Conservation (phyloP, 2,329 filamentous ascomycete genomes). For the Colletotrichum tofieldiae region DNA sequence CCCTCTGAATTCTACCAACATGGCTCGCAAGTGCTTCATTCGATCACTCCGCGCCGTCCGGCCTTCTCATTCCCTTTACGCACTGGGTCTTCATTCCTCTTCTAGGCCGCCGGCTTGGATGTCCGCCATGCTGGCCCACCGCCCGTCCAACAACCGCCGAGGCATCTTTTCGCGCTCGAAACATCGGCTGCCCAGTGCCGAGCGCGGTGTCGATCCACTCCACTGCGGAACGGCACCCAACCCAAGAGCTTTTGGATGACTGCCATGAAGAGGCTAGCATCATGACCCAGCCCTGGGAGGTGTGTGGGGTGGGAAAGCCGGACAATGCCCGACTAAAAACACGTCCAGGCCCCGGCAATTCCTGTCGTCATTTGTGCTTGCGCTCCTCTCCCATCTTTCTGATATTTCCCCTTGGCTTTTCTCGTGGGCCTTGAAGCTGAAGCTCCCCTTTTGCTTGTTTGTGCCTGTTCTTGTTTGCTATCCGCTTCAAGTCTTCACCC, state of each 20-base stretch:
- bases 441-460: not conserved
- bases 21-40: conserved; percentile 27
- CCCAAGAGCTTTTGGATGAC: conserved; percentile 12
- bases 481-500: conserved; percentile 1
- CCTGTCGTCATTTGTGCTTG: conserved; percentile 29
- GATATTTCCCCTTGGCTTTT: conserved; percentile 18
- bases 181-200: conserved; percentile 36
- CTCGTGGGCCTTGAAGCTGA: not conserved
- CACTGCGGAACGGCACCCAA: conserved; percentile 37
- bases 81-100: no score
- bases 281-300: conserved; percentile 33
- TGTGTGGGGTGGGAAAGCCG: conserved; percentile 26
- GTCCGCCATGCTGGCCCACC: conserved; percentile 3
- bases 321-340: conserved; percentile 34
- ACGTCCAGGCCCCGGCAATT: conserved; percentile 29
- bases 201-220: conserved; percentile 42
- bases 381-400: conserved; percentile 21
- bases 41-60: conserved; percentile 4
- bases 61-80: not conserved
- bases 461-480: not conserved
- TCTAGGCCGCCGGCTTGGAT: not conserved
- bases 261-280: conserved; percentile 29
- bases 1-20: not conserved
- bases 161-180: conserved; percentile 35
- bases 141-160: conserved; percentile 18